These are phyloP conservation scores for Colletotrichum nymphaeae DNA, from an alignment of 2,329 filamentous ascomycete species.

Conservation along the genomic window DNA sequence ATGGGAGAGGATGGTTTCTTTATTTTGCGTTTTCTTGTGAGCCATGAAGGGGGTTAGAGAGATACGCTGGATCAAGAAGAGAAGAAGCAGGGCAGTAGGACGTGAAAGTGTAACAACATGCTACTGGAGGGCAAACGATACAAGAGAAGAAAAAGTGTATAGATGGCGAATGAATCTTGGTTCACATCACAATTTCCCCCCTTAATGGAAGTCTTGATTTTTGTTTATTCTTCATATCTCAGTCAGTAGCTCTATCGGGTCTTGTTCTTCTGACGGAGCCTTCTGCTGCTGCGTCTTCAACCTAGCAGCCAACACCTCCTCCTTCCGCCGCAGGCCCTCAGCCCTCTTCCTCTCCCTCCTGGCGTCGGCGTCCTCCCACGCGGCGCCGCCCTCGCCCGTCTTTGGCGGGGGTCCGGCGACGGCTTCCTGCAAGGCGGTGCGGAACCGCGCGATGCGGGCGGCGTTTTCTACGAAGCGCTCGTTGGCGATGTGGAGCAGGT, in stretches of 20 bases:
- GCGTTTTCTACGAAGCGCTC: constrained; percentile 78
- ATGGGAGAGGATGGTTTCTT: not conserved
- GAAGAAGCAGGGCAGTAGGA: not conserved
- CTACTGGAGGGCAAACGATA: constrained; percentile 38
- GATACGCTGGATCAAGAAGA: not conserved
- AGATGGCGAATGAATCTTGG: constrained; percentile 31
- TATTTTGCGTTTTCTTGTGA: constrained; percentile 34
- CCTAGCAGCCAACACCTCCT: constrained; percentile 47
- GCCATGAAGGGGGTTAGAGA: not conserved
- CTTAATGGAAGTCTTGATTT: not conserved
- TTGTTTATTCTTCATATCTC: constrained; percentile 6
- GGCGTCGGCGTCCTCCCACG: constrained; percentile 66
- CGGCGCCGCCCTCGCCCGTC: constrained; percentile 43
- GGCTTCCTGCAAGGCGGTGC: constrained; percentile 57
- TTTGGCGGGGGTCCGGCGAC: constrained; percentile 41
- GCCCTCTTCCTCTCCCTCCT: constrained; percentile 67
- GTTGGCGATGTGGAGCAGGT: constrained; percentile 77
- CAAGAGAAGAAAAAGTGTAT: constrained; percentile 26
- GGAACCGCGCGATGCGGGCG: constrained; percentile 75
- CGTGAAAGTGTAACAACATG: constrained; percentile 45
- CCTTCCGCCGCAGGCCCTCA: constrained; percentile 67
- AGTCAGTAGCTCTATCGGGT: not conserved
- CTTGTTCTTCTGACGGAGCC: not conserved
- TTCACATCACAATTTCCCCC: constrained; percentile 19
- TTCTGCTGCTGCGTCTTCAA: not conserved